Conservation (phyloP, 257 asterid genomes). For the Nicotiana attenuata region DNA sequence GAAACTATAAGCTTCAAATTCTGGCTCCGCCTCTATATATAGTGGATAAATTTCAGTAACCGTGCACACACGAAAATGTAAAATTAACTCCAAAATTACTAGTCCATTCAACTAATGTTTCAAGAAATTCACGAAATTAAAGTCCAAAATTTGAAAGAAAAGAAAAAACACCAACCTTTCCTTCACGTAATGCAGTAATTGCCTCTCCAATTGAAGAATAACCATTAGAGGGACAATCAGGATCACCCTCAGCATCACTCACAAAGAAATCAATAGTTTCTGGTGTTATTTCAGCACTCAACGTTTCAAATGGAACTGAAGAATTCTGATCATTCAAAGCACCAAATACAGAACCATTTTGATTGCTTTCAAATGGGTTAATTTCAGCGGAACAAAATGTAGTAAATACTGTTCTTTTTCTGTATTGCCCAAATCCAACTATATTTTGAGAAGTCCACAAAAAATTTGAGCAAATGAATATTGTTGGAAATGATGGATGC, state of each 20-base stretch:
- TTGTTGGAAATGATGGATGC: constrained; percentile 30
- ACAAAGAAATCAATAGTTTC: constrained; percentile 75
- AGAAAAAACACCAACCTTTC: constrained; percentile 35
- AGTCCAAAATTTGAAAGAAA: not conserved
- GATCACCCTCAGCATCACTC: constrained; percentile 90
- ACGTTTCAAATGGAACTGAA: constrained; percentile 27
- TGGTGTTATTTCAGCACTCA: constrained; percentile 60
- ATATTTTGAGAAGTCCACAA: constrained; percentile 9
- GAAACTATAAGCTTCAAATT: too few relatives aligned
- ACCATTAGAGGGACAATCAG: constrained; percentile 74
- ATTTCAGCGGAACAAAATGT: constrained; percentile 37
- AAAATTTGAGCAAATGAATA: constrained; percentile 21
- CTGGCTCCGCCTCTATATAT: too few relatives aligned
- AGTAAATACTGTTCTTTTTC: constrained; percentile 6
- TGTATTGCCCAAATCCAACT: constrained; percentile 16
- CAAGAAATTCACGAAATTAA: not conserved
- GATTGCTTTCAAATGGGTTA: constrained; percentile 4
- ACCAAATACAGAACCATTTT: constrained; percentile 35
- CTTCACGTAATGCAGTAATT: constrained; percentile 44
- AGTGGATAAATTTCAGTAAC: too few relatives aligned
- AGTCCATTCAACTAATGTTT: not conserved
- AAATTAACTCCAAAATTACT: too few relatives aligned
- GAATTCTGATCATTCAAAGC: constrained; percentile 23
- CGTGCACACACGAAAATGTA: too few relatives aligned
- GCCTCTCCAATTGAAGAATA: constrained; percentile 71